A percentile compares a stretch with the other conserved stretches of the same genome.
phyloP scores from a whole-genome alignment of 169 alveolate genomes.

The Eimeria sp. region DNA sequence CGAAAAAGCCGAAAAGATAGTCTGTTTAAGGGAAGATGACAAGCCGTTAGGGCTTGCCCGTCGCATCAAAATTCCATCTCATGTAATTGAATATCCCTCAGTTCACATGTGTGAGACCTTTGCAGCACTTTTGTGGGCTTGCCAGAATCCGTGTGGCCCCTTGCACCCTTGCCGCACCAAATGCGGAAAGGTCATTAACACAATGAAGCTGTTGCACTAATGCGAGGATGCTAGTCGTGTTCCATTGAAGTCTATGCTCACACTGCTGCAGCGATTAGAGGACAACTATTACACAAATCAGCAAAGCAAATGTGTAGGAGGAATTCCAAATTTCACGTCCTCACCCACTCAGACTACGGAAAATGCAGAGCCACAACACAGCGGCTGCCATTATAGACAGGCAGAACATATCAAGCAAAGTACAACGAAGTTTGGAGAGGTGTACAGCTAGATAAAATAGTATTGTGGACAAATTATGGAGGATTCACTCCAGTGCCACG shows the following conservation, averaged over 20 bases:
- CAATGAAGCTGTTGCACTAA: background rate
- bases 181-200: background rate
- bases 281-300: background rate
- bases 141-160: no score
- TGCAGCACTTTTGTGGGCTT: no score
- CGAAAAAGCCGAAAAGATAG: background rate
- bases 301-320: background rate
- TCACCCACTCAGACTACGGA: background rate
- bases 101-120: background rate
- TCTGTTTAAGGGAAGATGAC: background rate
- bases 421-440: background rate
- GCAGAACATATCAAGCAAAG: background rate
- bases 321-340: background rate
- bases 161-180: background rate
- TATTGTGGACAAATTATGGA: background rate
- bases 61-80: background rate
- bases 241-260: background rate
- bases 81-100: background rate
- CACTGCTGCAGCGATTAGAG: background rate
- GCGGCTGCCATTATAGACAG: background rate
- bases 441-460: background rate
- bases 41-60: constrained; percentile 7
- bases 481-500: background rate
- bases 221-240: background rate
- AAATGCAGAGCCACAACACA: background rate